These are phyloP conservation scores for Fusarium metavorans DNA, from an alignment of 2,329 filamentous ascomycete species.

Conservation along the genomic window DNA sequence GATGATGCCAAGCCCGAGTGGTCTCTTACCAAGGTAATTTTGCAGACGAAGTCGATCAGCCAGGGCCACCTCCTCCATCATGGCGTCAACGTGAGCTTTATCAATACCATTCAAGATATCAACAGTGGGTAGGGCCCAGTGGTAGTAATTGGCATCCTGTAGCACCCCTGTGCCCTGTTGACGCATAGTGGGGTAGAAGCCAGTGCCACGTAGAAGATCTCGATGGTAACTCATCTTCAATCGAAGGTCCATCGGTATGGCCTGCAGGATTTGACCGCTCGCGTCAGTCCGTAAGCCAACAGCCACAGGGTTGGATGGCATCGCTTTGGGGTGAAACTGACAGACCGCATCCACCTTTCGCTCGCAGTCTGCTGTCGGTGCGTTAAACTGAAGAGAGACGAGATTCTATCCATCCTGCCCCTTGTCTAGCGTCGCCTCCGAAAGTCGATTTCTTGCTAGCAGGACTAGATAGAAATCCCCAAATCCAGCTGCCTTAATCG, in stretches of 20 bases:
- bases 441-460: background rate
- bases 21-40: slow-evolving; percentile 15
- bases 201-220: slow-evolving; percentile 17
- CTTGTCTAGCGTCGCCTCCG: background rate
- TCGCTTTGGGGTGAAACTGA: background rate
- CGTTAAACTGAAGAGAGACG: background rate
- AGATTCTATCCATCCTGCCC: background rate
- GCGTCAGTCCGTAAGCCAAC: background rate
- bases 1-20: slow-evolving; percentile 24
- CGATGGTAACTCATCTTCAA: slow-evolving; percentile 22
- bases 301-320: background rate
- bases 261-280: accelerated
- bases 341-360: background rate
- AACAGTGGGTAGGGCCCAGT: background rate
- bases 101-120: slow-evolving; percentile 7
- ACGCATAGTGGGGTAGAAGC: slow-evolving; percentile 11
- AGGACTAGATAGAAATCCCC: background rate
- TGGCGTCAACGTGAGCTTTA: background rate
- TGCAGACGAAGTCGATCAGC: slow-evolving; percentile 19
- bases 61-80: slow-evolving; percentile 5
- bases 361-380: background rate
- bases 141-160: background rate
- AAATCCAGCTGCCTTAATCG: background rate
- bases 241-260: background rate
- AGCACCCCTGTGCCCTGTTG: too few species aligned